Evolutionary conservation across 2,329 filamentous ascomycete genomes (phyloP).

Genomic region (Fusarium brachygibbosum): DNA sequence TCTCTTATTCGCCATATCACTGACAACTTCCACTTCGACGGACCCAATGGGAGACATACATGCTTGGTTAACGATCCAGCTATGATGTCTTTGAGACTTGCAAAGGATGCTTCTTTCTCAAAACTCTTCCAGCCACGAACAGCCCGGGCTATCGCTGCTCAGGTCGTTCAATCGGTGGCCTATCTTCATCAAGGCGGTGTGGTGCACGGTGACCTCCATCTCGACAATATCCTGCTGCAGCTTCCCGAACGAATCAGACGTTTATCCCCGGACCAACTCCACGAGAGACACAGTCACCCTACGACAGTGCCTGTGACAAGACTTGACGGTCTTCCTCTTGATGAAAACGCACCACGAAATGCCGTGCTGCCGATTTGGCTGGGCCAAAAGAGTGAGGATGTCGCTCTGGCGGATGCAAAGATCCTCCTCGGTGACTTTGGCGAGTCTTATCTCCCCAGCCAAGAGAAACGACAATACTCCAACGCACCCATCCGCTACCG

Average conservation of each 20-base stretch:
- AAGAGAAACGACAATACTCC: slow-evolving; percentile 38
- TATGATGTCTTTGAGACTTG: slow-evolving; percentile 43
- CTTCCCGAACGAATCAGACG: slow-evolving; percentile 37
- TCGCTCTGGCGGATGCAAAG: slow-evolving; percentile 33
- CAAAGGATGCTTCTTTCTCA: slow-evolving; percentile 38
- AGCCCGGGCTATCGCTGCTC: slow-evolving; percentile 42
- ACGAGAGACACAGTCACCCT: slow-evolving; percentile 30
- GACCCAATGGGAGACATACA: slow-evolving; percentile 42
- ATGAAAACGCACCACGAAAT: slow-evolving; percentile 35
- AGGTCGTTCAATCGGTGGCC: slow-evolving; percentile 36
- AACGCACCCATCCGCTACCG: slow-evolving; percentile 39
- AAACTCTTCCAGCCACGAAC: slow-evolving; percentile 38
- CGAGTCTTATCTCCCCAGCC: slow-evolving; percentile 35
- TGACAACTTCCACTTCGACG: slow-evolving; percentile 41
- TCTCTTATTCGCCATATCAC: slow-evolving; percentile 39
- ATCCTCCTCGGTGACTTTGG: slow-evolving; percentile 43
- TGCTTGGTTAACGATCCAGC: slow-evolving; percentile 45
- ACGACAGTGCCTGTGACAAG: slow-evolving; percentile 40
- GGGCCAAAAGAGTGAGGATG: slow-evolving; percentile 41
- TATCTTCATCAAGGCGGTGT: slow-evolving; percentile 42
- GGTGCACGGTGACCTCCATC: slow-evolving; percentile 44
- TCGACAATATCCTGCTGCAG: slow-evolving; percentile 42
- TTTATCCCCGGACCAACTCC: slow-evolving; percentile 35
- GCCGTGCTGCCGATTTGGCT: slow-evolving; percentile 42
- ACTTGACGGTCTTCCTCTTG: slow-evolving; percentile 38